These are phyloP conservation scores for Hyaloraphidium curvatum DNA, from an alignment of 192 early-diverging fungal genomes.

Conservation along the genomic window DNA sequence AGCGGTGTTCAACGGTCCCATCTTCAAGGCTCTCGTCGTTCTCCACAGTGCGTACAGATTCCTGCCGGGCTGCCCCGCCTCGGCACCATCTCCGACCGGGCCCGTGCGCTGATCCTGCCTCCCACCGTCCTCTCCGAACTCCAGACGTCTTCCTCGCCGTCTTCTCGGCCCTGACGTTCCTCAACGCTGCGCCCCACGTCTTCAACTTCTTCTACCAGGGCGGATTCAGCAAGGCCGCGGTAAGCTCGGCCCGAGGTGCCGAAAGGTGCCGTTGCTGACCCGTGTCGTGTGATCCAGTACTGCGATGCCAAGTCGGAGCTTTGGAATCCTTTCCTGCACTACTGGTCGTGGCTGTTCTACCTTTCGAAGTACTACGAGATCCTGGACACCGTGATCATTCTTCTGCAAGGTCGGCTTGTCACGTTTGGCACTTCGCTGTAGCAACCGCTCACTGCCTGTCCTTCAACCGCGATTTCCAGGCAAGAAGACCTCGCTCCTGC, in stretches of 20 bases:
- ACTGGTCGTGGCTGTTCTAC: conserved; percentile 75
- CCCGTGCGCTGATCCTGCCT: too few relatives aligned
- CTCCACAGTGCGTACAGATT: too few relatives aligned
- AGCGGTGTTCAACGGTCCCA: too few relatives aligned
- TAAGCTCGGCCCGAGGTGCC: conserved; percentile 28
- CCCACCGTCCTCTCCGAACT: too few relatives aligned
- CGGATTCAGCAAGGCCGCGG: conserved; percentile 28
- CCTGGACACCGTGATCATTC: conserved; percentile 69
- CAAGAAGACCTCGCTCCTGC: conserved; percentile 35
- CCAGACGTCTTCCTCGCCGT: conserved; percentile 41
- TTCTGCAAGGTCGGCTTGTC: conserved; percentile 50
- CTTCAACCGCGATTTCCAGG: not conserved
- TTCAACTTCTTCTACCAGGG: too few relatives aligned
- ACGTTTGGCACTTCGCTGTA: too few relatives aligned
- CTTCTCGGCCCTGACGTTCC: conserved; percentile 54
- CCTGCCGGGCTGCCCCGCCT: too few relatives aligned
- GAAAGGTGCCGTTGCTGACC: conserved; percentile 7
- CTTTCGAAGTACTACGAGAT: conserved; percentile 78
- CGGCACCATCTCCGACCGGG: too few relatives aligned
- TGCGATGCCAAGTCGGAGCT: conserved; percentile 42
- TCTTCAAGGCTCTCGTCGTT: conserved; percentile 55
- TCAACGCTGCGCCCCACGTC: conserved; percentile 35
- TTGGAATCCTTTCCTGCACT: conserved; percentile 51
- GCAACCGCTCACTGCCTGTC: too few relatives aligned
- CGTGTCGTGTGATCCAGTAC: conserved; percentile 10